These are phyloP conservation scores for Cupressus sempervirens DNA, from an alignment of 75 land plant genomes.

Conservation along the genomic window DNA sequence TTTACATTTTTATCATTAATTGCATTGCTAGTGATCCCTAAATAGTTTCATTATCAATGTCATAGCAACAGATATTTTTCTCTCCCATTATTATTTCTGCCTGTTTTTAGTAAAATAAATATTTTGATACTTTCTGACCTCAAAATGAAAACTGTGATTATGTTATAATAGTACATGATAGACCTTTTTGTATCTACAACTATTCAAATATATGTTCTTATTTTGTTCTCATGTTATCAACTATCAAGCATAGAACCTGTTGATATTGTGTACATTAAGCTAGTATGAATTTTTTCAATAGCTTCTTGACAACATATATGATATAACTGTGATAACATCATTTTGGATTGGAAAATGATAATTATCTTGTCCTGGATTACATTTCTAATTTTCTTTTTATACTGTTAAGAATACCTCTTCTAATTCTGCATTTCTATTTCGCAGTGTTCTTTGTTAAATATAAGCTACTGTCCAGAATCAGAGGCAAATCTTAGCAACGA, in stretches of 20 bases:
- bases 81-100: too few species aligned
- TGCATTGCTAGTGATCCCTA: too few species aligned
- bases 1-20: too few species aligned
- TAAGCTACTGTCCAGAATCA: slow-evolving; percentile 70
- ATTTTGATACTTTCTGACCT: neutral
- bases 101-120: too few species aligned
- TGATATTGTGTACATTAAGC: neutral
- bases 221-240: too few species aligned
- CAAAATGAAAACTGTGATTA: neutral
- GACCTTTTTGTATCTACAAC: neutral
- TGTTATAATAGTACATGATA: neutral
- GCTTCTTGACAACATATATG: neutral
- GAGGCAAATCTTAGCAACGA: slow-evolving; percentile 37
- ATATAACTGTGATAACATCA: neutral
- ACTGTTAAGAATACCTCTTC: neutral
- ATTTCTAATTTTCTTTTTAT: neutral
- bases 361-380: neutral
- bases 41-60: too few species aligned
- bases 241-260: neutral
- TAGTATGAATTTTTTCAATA: too few species aligned
- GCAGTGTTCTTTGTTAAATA: slow-evolving; percentile 67
- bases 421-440: slow-evolving; percentile 47
- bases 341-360: too few species aligned
- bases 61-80: too few species aligned
- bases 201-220: neutral